Conservation (phyloP, 768 basidiomycete species). For the Asterophora parasitica region DNA sequence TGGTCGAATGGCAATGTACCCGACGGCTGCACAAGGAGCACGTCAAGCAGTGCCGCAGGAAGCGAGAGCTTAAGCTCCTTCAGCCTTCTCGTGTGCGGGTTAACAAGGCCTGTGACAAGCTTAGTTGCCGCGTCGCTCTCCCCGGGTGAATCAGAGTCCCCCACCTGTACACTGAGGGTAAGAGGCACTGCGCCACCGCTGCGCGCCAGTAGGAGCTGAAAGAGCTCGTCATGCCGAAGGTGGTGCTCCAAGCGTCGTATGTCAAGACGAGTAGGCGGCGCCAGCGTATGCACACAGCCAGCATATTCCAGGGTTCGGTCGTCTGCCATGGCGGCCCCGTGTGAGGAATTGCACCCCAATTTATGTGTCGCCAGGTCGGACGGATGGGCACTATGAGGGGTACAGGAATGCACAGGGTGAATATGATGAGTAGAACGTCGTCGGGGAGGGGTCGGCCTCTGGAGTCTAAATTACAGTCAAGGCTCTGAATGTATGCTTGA, state of each 20-base stretch:
- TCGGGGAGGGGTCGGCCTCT: background rate
- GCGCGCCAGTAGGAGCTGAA: background rate
- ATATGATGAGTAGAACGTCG: conserved; percentile 1
- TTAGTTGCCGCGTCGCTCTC: background rate
- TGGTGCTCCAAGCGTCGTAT: background rate
- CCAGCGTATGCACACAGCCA: conserved; percentile 2
- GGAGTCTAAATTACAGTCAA: too few species aligned
- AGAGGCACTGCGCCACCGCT: background rate
- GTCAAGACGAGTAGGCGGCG: background rate
- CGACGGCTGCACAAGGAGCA: background rate
- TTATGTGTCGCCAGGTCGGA: background rate
- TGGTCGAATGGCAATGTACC: background rate
- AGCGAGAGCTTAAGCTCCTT: conserved; percentile 1
- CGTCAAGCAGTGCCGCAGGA: background rate
- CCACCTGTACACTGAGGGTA: background rate
- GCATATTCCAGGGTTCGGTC: conserved; percentile 1
- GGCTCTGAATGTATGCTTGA: background rate
- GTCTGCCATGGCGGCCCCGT: background rate
- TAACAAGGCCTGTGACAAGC: background rate
- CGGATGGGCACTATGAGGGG: background rate
- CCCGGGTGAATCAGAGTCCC: background rate
- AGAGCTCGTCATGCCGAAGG: background rate
- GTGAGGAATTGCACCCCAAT: background rate
- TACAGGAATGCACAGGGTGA: conserved; percentile 1
- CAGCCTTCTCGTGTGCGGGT: background rate